Evolutionary conservation across 345 rosid species (phyloP).

Genomic region (Hirschfeldia incana): DNA sequence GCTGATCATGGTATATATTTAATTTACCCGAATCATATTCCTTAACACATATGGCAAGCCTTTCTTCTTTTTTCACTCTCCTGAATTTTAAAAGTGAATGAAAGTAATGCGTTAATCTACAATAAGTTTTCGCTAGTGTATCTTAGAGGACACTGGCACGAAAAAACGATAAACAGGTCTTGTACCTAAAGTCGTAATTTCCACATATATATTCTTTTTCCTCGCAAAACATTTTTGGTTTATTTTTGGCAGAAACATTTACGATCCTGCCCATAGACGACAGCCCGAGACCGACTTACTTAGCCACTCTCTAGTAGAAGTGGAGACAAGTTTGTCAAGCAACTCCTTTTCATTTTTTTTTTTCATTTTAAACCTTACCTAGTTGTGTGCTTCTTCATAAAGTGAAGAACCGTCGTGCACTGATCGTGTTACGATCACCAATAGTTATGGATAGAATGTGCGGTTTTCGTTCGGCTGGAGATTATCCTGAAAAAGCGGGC

Average conservation of each 20-base stretch:
- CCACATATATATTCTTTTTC: background rate
- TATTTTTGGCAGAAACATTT: background rate
- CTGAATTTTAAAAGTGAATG: background rate
- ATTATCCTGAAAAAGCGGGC: slow-evolving; percentile 47
- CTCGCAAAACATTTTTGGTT: background rate
- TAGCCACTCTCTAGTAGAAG: background rate
- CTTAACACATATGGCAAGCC: slow-evolving; percentile 25
- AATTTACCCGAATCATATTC: slow-evolving; percentile 31
- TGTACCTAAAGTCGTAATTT: slow-evolving; percentile 1
- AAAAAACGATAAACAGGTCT: background rate
- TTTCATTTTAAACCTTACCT: background rate
- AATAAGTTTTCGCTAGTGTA: background rate
- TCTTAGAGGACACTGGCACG: background rate
- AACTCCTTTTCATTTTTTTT: background rate
- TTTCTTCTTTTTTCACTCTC: background rate
- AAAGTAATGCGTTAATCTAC: background rate
- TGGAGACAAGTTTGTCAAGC: background rate
- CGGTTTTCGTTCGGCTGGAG: slow-evolving; percentile 45
- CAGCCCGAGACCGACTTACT: slow-evolving; percentile 1
- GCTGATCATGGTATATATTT: slow-evolving; percentile 10
- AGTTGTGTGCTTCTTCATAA: background rate
- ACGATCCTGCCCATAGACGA: slow-evolving; percentile 18
- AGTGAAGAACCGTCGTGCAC: background rate
- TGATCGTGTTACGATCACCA: slow-evolving; percentile 27
- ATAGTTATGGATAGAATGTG: slow-evolving; percentile 35